A percentile compares a stretch with the other conserved stretches of the same genome.
Conservation (phyloP, 169 alveolate genomes). For the Cryptosporidium viatorum region DNA sequence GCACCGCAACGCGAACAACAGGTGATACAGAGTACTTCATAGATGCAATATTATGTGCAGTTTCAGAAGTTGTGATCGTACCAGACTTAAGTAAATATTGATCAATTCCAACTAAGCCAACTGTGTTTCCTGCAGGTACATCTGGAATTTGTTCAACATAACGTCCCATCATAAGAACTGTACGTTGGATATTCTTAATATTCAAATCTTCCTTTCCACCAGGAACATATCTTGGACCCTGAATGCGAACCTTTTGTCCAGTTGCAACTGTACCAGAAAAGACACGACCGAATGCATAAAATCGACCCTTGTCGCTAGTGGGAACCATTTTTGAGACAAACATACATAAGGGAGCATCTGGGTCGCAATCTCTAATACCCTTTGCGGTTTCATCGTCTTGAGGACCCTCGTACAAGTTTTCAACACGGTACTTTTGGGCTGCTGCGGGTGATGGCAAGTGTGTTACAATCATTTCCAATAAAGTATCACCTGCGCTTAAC, state of each 20-base stretch:
- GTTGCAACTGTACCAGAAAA: constrained; percentile 99
- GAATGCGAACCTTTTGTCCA: constrained; percentile 97
- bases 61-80: constrained; percentile 96
- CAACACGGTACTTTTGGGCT: constrained; percentile 98
- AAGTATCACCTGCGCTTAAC: constrained; percentile 99
- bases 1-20: constrained; percentile 99
- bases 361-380: constrained; percentile 97
- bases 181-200: constrained; percentile 96
- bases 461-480: constrained; percentile 97
- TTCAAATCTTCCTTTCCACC: constrained; percentile 97
- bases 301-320: constrained; percentile 98
- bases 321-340: constrained; percentile 99
- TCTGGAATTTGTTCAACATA: constrained; percentile 95
- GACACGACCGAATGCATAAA: constrained; percentile 99
- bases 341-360: constrained; percentile 98
- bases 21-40: constrained; percentile 99
- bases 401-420: constrained; percentile 98
- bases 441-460: constrained; percentile 98
- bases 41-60: constrained; percentile 97
- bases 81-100: constrained; percentile 97
- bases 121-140: constrained; percentile 99
- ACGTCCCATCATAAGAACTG: constrained; percentile 99
- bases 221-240: constrained; percentile 98
- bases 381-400: constrained; percentile 98
- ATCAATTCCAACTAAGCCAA: constrained; percentile 98